A percentile compares a stretch with the other conserved stretches of the same genome.
Evolutionary conservation across 768 basidiomycete genomes (phyloP).

Genomic region (Tylopilus intermedius): DNA sequence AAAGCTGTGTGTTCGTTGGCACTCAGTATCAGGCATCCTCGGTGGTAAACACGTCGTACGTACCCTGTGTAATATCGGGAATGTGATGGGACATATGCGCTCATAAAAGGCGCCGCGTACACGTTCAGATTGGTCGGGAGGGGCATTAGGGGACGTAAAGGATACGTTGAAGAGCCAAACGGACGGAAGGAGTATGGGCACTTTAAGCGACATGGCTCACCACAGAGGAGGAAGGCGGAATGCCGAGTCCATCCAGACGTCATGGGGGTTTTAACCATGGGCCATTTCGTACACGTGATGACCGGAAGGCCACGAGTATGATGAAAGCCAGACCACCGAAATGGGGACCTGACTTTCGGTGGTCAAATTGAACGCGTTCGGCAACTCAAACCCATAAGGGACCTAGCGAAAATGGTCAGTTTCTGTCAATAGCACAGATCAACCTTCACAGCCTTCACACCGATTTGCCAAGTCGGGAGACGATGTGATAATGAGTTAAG

Average conservation of each 20-base stretch:
- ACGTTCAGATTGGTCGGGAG: constrained; percentile 20
- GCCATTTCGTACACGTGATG: constrained; percentile 15
- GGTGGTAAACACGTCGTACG: neutral
- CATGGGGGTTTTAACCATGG: constrained; percentile 10
- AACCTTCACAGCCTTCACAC: neutral
- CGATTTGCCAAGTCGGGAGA: neutral
- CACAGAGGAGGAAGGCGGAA: neutral
- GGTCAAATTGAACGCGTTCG: neutral
- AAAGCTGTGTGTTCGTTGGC: constrained; percentile 12
- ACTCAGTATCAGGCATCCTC: no score
- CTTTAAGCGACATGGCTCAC: constrained; percentile 20
- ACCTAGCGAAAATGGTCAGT: neutral
- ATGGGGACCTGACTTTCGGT: neutral
- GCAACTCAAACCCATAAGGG: no score
- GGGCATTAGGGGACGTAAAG: constrained; percentile 19
- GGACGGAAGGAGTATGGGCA: constrained; percentile 22
- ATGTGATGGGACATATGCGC: constrained; percentile 18
- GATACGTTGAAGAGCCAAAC: constrained; percentile 26
- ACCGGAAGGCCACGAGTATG: neutral
- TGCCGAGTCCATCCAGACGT: neutral
- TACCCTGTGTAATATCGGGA: constrained; percentile 25
- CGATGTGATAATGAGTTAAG: no score
- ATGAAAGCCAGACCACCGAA: neutral
- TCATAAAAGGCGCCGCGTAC: constrained; percentile 21
- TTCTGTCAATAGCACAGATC: neutral